phyloP scores from a whole-genome alignment of 805 yeast species.

The Wickerhamiella vanderwaltii region DNA sequence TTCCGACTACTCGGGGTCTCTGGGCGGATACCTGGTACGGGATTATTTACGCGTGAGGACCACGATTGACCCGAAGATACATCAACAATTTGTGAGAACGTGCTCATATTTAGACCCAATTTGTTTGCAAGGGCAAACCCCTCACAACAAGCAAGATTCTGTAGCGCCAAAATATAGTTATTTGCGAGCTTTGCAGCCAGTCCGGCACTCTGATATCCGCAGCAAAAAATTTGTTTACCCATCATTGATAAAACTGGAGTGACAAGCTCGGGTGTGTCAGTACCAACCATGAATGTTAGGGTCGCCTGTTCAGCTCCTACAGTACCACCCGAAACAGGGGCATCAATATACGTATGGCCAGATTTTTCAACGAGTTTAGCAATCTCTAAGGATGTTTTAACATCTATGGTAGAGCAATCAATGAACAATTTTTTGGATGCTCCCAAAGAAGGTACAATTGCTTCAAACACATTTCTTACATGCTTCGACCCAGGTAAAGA shows the following conservation, averaged over 20 bases:
- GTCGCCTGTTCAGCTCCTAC: conserved; percentile 43
- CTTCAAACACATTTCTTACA: conserved; percentile 33
- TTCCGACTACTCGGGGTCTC: conserved; percentile 37
- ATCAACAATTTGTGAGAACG: conserved; percentile 38
- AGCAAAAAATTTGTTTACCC: conserved; percentile 40
- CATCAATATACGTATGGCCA: conserved; percentile 33
- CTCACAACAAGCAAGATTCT: conserved; percentile 44
- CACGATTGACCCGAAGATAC: conserved; percentile 43
- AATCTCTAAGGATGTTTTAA: conserved; percentile 34
- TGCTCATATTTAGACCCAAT: conserved; percentile 36
- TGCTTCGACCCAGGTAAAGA: conserved; percentile 47
- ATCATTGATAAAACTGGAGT: conserved; percentile 28
- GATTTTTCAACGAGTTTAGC: conserved; percentile 28
- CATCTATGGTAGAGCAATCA: conserved; percentile 43
- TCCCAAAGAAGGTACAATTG: conserved; percentile 28
- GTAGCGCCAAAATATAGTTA: conserved; percentile 41
- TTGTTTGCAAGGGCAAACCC: conserved; percentile 42
- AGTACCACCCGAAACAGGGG: conserved; percentile 47
- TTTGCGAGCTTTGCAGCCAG: conserved; percentile 44
- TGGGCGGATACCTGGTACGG: conserved; percentile 38
- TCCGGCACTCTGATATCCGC: conserved; percentile 43
- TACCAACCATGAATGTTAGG: conserved; percentile 41
- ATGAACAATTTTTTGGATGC: conserved; percentile 27
- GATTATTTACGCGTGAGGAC: conserved; percentile 45
- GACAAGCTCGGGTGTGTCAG: conserved; percentile 23